Base-by-base conservation (phyloP, 2,329 filamentous ascomycete species). In the Neoascochyta sp. region DNA sequence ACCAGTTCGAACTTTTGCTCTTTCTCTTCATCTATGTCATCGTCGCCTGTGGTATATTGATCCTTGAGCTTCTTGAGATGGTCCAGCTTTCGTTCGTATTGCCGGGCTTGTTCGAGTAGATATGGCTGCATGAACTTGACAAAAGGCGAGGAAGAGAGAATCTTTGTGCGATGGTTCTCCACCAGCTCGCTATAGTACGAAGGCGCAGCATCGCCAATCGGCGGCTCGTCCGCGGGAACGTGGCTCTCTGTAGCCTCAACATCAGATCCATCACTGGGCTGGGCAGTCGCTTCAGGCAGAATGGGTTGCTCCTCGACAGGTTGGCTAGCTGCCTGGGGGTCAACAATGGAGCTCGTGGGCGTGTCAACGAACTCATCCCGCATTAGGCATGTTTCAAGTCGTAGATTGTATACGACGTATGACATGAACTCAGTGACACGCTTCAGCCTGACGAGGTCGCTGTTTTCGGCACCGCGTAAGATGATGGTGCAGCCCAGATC, bases 391-490 rank as follows among this genome's bases (percentile, higher is more conserved):
- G 92, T 95, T 64, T 98, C 92, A 9, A 98, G 74, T 57, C 94
- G 95, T 30, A 98, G 72, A 51, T 95, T 98, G 65, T 98, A 98
- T 9, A 96, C 89, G 12, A 98, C 93, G 49, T 96, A 98, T 20
- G 93, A 84, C 90, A 98, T 95, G 57, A 98, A 96, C 57, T 98
- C 92, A 8, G 90, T 92, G 45, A 98, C 92, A 29, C 80, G 78
- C 65, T 98, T 98, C 62, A 98, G 80, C 48, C 81, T 85, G 2
- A 79, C 71, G 11, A 98, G 72, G 1, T 80, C 71, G 26, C 76
- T 68, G 16, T 80, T 81, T 36, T 83, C 80, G 3, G 83, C 86
- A 1, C 92, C 92, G 24, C 92, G 81, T 13, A 98, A 70, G 9
- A 88, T 86, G 47, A 98, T 95, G 0, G 92, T 98, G 57, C 92